A percentile compares a stretch with the other conserved stretches of the same genome.
Evolutionary conservation across 1,139 yeast genomes (phyloP).

Genomic region (Geotrichum fermentans): DNA sequence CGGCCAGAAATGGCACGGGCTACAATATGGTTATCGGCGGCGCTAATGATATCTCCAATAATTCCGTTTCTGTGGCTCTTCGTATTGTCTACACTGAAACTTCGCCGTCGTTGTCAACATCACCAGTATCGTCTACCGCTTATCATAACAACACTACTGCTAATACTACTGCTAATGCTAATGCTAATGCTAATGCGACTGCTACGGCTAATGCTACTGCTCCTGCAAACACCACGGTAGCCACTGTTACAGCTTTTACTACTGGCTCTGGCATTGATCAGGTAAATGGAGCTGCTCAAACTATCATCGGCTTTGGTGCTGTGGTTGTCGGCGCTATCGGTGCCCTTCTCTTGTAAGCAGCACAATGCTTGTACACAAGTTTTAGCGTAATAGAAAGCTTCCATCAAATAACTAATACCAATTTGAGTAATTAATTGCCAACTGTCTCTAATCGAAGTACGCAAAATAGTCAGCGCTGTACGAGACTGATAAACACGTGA

Average conservation of each 20-base stretch:
- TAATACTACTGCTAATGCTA: no score
- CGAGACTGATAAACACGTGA: no score
- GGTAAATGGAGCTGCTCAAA: constrained; percentile 13
- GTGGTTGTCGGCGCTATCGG: constrained; percentile 13
- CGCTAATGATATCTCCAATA: neutral
- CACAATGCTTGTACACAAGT: no score
- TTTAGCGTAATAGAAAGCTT: no score
- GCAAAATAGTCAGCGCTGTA: no score
- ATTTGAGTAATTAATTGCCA: no score
- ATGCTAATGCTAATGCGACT: no score
- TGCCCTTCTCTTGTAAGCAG: constrained; percentile 16
- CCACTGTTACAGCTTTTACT: neutral
- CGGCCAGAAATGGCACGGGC: neutral
- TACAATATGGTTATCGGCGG: neutral
- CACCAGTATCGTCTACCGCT: no score
- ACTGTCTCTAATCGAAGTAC: no score
- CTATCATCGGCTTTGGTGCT: constrained; percentile 12
- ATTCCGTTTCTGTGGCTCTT: constrained; percentile 1
- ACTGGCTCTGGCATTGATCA: neutral
- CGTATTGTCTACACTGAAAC: neutral
- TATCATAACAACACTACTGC: no score
- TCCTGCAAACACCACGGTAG: neutral
- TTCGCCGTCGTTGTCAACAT: no score
- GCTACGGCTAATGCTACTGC: neutral
- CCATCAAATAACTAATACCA: no score